A percentile compares a stretch with the other conserved stretches of the same genome.
Evolutionary conservation across 305 asterid species (phyloP).

Genomic region (Solanum chacoense): DNA sequence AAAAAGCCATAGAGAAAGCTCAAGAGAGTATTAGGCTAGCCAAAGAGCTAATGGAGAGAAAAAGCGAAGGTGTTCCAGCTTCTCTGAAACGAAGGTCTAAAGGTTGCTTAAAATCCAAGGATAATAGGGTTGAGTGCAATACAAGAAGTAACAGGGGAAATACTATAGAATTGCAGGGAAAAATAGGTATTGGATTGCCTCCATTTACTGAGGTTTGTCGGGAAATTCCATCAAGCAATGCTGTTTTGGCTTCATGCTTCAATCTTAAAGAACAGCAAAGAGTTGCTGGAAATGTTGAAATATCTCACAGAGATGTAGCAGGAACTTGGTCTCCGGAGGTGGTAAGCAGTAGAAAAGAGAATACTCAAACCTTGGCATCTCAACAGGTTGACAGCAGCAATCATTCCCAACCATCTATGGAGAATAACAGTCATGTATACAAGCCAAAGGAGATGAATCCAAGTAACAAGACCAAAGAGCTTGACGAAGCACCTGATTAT

Average conservation of each 20-base stretch:
- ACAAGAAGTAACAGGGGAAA: slow-evolving; percentile 11
- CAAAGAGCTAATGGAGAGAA: slow-evolving; percentile 65
- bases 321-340: slow-evolving; percentile 22
- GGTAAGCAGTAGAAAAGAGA: slow-evolving; percentile 23
- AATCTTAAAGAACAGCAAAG: slow-evolving; percentile 12
- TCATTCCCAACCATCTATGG: slow-evolving; percentile 8
- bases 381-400: slow-evolving; percentile 26
- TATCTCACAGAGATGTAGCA: slow-evolving; percentile 24
- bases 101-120: slow-evolving; percentile 30
- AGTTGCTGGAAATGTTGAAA: slow-evolving; percentile 19
- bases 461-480: slow-evolving; percentile 16
- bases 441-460: slow-evolving; percentile 10
- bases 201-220: slow-evolving; percentile 7
- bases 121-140: slow-evolving; percentile 21
- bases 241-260: slow-evolving; percentile 16
- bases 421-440: slow-evolving; percentile 9
- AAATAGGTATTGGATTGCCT: slow-evolving; percentile 12
- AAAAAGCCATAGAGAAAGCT: slow-evolving; percentile 84
- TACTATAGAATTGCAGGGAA: slow-evolving; percentile 16
- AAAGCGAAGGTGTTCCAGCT: slow-evolving; percentile 31
- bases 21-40: slow-evolving; percentile 85
- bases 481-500: slow-evolving; percentile 11
- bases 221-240: slow-evolving; percentile 5
- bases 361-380: slow-evolving; percentile 24
- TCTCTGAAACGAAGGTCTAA: slow-evolving; percentile 28